A percentile compares a stretch with the other conserved stretches of the same genome.
phyloP scores from a whole-genome alignment of 73 alveolate species.

The Paramecium bursaria region DNA sequence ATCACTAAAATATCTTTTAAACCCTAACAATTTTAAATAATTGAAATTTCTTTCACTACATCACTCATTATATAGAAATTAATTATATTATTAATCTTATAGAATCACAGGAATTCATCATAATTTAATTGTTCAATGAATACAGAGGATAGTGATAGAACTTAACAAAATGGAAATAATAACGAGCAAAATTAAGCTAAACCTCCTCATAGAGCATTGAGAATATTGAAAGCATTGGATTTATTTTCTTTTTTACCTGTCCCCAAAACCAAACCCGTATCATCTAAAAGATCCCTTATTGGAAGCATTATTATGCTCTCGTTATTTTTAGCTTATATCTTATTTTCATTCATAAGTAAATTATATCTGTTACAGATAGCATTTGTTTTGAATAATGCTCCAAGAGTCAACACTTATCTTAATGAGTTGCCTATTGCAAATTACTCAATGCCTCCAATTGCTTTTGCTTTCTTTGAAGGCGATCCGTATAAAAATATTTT shows the following conservation, averaged over 20 bases:
- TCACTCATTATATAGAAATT: too few species aligned
- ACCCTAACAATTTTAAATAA: too few species aligned
- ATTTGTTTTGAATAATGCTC: slow-evolving; percentile 64
- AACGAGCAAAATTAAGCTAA: too few species aligned
- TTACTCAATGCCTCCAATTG: slow-evolving; percentile 7
- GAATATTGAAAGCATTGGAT: slow-evolving; percentile 34
- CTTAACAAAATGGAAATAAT: too few species aligned
- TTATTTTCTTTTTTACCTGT: slow-evolving; percentile 67
- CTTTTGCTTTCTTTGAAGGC: slow-evolving; percentile 44
- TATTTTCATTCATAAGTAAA: slow-evolving; percentile 39
- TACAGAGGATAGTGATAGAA: too few species aligned
- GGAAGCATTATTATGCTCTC: slow-evolving; percentile 46
- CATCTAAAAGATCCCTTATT: slow-evolving; percentile 59
- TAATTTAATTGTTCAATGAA: too few species aligned
- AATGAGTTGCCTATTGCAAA: not conserved
- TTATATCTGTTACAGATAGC: not conserved
- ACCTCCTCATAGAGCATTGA: too few species aligned
- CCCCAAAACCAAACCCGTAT: slow-evolving; percentile 65
- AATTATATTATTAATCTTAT: too few species aligned
- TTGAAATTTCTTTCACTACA: too few species aligned
- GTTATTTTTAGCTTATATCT: slow-evolving; percentile 55
- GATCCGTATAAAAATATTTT: slow-evolving; percentile 27
- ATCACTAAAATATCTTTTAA: too few species aligned
- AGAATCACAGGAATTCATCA: too few species aligned
- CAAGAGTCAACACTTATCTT: slow-evolving; percentile 54